Conservation (phyloP, 2,329 filamentous ascomycete species). For the Lizonia empirigonia region DNA sequence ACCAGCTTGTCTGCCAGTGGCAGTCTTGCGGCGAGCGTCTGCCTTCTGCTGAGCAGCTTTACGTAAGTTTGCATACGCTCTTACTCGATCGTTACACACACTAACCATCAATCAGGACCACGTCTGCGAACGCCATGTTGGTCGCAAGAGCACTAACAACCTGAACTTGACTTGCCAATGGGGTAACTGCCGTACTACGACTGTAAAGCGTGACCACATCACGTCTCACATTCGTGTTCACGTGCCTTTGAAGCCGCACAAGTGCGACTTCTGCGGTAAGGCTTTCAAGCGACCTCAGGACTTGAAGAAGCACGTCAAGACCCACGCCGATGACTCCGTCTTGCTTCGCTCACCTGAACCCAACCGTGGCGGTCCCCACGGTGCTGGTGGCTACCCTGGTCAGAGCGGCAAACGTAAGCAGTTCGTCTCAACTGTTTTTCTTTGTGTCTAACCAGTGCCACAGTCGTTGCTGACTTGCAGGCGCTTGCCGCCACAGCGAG, state of each 20-base stretch:
- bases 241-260: constrained; percentile 98
- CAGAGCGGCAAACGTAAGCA: constrained; percentile 50
- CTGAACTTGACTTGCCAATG: constrained; percentile 96
- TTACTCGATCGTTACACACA: constrained; percentile 14
- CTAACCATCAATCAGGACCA: constrained; percentile 71
- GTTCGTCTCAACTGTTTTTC: constrained; percentile 15
- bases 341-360: constrained; percentile 68
- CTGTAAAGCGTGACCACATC: constrained; percentile 98
- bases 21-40: constrained; percentile 65
- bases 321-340: constrained; percentile 93
- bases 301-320: constrained; percentile 99
- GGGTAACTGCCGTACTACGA: constrained; percentile 94
- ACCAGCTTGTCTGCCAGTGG: constrained; percentile 65
- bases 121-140: constrained; percentile 97
- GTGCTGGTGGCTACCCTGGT: constrained; percentile 43
- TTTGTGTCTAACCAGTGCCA: constrained; percentile 43
- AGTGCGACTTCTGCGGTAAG: constrained; percentile 98
- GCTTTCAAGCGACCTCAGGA: constrained; percentile 99
- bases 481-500: constrained; percentile 56
- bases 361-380: constrained; percentile 52
- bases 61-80: constrained; percentile 55
- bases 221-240: constrained; percentile 98
- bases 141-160: constrained; percentile 99
- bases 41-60: constrained; percentile 64
- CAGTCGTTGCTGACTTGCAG: constrained; percentile 55